Evolutionary conservation across 78 protist genomes (phyloP).

Genomic region (Chrysochromulina parva): DNA sequence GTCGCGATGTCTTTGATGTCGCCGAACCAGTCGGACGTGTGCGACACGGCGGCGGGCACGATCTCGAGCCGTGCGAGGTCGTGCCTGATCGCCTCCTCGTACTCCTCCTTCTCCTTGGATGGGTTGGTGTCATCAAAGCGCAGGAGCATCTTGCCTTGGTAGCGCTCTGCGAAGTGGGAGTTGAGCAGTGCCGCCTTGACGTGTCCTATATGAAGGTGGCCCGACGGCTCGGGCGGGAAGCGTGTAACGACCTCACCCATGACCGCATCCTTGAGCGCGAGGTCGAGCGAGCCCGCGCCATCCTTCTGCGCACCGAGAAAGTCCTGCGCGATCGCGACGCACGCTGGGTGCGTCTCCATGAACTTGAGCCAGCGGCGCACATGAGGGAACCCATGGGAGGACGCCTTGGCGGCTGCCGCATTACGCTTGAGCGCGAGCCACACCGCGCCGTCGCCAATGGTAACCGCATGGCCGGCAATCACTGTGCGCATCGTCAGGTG

Average conservation of each 20-base stretch:
- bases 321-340: background rate
- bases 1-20: constrained; percentile 37
- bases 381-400: background rate
- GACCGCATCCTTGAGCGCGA: constrained; percentile 68
- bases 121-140: constrained; percentile 99
- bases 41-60: constrained; percentile 47
- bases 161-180: constrained; percentile 71
- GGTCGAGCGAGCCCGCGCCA: constrained; percentile 25
- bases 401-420: too few species aligned
- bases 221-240: constrained; percentile 99
- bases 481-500: constrained; percentile 23
- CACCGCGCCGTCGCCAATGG: constrained; percentile 36
- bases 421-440: background rate
- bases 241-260: constrained; percentile 96
- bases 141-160: constrained; percentile 55
- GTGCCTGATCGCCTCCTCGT: constrained; percentile 54
- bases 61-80: constrained; percentile 38
- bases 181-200: constrained; percentile 96
- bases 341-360: background rate
- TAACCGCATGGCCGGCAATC: constrained; percentile 10
- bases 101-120: constrained; percentile 81
- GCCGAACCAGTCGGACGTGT: constrained; percentile 93
- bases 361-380: too few species aligned
- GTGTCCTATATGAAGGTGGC: constrained; percentile 98
- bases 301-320: background rate